Evolutionary conservation across 495 filamentous ascomycete species (phyloP).

Genomic region (Podospora tetraspora): DNA sequence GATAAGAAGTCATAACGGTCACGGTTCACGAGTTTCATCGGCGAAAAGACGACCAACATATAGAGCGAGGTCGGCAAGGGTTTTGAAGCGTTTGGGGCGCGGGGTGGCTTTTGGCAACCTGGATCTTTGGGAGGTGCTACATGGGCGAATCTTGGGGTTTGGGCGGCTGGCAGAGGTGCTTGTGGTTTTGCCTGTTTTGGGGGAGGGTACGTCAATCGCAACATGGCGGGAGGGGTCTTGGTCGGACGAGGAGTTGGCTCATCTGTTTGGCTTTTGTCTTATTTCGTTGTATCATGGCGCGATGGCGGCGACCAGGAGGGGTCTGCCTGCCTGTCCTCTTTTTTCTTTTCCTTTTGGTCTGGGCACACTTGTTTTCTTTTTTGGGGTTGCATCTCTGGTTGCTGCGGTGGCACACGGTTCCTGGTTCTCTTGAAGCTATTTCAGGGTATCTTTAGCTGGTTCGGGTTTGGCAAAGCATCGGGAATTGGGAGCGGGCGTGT

Average conservation of each 20-base stretch:
- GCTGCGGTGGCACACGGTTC: slow-evolving; percentile 12
- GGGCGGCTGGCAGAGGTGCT: slow-evolving; percentile 26
- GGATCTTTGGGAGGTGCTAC: slow-evolving; percentile 24
- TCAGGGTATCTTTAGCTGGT: slow-evolving; percentile 18
- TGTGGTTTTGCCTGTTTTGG: slow-evolving; percentile 12
- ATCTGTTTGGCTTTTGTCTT: slow-evolving; percentile 16
- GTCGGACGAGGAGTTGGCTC: slow-evolving; percentile 30
- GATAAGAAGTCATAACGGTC: slow-evolving; percentile 36
- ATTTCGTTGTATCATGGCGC: slow-evolving; percentile 24
- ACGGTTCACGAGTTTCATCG: slow-evolving; percentile 37
- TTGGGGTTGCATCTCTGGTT: slow-evolving; percentile 27
- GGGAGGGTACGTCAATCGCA: slow-evolving; percentile 17
- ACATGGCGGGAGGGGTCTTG: slow-evolving; percentile 17
- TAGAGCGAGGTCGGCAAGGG: slow-evolving; percentile 29
- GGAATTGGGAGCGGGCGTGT: slow-evolving; percentile 22
- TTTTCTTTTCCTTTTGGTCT: slow-evolving; percentile 16
- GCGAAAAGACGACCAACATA: slow-evolving; percentile 33
- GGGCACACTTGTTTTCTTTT: slow-evolving; percentile 16
- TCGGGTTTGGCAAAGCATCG: slow-evolving; percentile 25
- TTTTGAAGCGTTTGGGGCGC: slow-evolving; percentile 13
- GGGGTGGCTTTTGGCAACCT: slow-evolving; percentile 16
- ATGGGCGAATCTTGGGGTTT: slow-evolving; percentile 25
- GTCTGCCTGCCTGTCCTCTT: not conserved
- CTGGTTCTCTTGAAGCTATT: slow-evolving; percentile 12
- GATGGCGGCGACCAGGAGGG: slow-evolving; percentile 11